Evolutionary conservation across 2,329 filamentous ascomycete genomes (phyloP).

Genomic region (Dissoconium aciculare): DNA sequence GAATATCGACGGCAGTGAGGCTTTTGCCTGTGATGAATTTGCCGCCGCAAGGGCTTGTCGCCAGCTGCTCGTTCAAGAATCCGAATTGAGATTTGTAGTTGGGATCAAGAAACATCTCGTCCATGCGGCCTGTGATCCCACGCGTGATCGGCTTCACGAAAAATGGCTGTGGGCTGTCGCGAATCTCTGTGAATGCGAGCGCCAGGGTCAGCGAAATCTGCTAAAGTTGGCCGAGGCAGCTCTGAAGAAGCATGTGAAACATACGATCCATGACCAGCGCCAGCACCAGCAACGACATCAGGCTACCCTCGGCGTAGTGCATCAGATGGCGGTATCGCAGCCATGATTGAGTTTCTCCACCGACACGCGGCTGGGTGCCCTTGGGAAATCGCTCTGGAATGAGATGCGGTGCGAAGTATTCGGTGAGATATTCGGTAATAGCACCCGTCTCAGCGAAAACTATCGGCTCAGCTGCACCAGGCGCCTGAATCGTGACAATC

Average conservation of each 20-base stretch:
- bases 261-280: conserved; percentile 45
- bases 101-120: conserved; percentile 30
- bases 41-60: conserved; percentile 31
- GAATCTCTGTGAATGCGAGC: conserved; percentile 20
- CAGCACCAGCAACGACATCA: conserved; percentile 59
- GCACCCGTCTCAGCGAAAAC: conserved; percentile 69
- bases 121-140: conserved; percentile 37
- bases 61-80: conserved; percentile 37
- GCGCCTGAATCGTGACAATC: conserved; percentile 49
- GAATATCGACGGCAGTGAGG: conserved; percentile 38
- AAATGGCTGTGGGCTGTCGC: conserved; percentile 46
- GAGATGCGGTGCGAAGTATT: conserved; percentile 43
- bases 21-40: conserved; percentile 36
- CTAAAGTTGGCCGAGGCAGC: not conserved
- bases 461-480: conserved; percentile 31
- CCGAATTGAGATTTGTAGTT: conserved; percentile 35
- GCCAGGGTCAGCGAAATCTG: conserved; percentile 1
- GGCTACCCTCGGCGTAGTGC: conserved; percentile 71
- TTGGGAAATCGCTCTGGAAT: conserved; percentile 38
- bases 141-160: conserved; percentile 51
- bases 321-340: conserved; percentile 52
- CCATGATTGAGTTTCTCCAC: conserved; percentile 46
- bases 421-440: conserved; percentile 68
- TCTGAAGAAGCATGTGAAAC: too few relatives aligned
- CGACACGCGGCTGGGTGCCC: conserved; percentile 40